Evolutionary conservation across 1,284 basidiomycete genomes (phyloP), one percentile per base, ranked within the genome.

Genomic region (Cryptococcus hybrid): DNA sequence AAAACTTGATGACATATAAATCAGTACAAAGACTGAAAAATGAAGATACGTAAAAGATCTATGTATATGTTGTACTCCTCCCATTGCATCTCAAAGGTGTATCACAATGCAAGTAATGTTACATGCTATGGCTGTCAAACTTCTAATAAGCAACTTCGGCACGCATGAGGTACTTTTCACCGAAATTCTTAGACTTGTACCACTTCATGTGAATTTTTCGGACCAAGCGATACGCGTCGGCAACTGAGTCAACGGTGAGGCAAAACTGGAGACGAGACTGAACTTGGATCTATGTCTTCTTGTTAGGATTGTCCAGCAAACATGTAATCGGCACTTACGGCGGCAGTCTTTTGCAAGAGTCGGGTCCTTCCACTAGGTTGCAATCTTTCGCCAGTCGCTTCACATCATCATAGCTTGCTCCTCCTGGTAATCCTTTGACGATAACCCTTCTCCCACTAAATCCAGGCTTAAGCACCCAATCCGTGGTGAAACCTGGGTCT

Each of bases 171-270:
- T 61, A 71, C 36, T 56, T 46, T 12, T 62, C 42, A 13, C 62
- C 62, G 18, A 59, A 46, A 2, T 45, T 35, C 3, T 12, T 15
- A 4, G 56, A 49, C 30, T 61, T 59, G 53, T 58, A 71, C 49
- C 59, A 65, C 47, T 64, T 63, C 57, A 54, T 59, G 48, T 71
- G 66, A 15, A 67, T 34, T 50, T 58, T 58, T 8, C 66, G 50
- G 2, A 62, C 62, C 4, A 69, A 59, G 38, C 57, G 54, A 52
- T 66, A 55, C 0, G 69, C 69, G 24, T 59, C 57, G n/a, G 60
- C 61, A 11, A 68, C 65, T 1, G 70, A 61, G 4, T 61, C 53
- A 40, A 60, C 59, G 0, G 65, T 69, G 15, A 71, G 38, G 37
- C 60, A 64, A 54, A 69, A 2, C 58, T 60, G 9, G 63, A 59